Percentiles rank a stretch among this genome's conserved stretches.
Conservation (phyloP, 129 eudicot species). For the Centaurea solstitialis region DNA sequence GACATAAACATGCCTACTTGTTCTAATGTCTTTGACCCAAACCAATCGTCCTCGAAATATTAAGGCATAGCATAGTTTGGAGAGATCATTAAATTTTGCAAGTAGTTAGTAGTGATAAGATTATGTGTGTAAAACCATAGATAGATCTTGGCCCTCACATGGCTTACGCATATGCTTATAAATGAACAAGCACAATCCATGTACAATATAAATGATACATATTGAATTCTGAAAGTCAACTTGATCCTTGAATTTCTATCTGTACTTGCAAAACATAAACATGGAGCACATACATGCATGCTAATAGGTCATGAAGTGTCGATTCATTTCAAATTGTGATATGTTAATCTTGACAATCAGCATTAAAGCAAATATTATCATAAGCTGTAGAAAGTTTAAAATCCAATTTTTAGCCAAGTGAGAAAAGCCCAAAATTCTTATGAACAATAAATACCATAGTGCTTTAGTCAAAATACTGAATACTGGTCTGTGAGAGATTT, state of each 20-base stretch:
- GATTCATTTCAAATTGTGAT: conserved; percentile 4
- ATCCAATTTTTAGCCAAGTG: not conserved
- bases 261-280: not conserved
- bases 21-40: not conserved
- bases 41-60: not conserved
- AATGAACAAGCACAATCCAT: not conserved
- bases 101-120: not conserved
- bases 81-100: conserved; percentile 4
- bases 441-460: not conserved
- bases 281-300: conserved; percentile 13
- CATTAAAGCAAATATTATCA: conserved; percentile 3
- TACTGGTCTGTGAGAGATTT: not conserved
- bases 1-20: not conserved
- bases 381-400: not conserved
- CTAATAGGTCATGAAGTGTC: conserved; percentile 1
- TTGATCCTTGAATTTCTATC: not conserved
- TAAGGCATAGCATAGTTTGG: conserved; percentile 13
- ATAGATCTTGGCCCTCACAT: not conserved
- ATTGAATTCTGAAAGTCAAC: not conserved
- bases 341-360: not conserved
- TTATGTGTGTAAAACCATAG: not conserved
- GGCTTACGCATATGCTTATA: not conserved
- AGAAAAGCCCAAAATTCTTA: not conserved
- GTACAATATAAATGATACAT: not conserved
- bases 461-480: not conserved